Conservation (phyloP, 805 yeast species). For the Monosporozyma servazzii region DNA sequence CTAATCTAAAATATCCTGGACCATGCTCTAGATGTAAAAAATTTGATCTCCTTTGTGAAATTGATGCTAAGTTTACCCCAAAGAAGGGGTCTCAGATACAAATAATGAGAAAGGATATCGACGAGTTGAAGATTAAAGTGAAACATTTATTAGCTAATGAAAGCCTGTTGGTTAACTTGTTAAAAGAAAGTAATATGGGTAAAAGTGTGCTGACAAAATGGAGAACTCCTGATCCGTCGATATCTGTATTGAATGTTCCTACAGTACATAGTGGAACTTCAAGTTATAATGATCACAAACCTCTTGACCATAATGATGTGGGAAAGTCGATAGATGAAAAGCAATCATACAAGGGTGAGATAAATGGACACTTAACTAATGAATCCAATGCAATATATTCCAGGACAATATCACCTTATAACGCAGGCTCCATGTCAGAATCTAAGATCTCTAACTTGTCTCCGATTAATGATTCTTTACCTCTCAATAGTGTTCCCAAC, state of each 20-base stretch:
- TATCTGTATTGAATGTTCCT: not conserved
- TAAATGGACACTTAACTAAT: slow-evolving; percentile 37
- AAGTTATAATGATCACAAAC: slow-evolving; percentile 19
- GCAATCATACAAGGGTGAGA: slow-evolving; percentile 20
- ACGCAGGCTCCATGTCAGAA: not conserved
- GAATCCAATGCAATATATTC: slow-evolving; percentile 27
- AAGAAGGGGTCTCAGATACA: slow-evolving; percentile 88
- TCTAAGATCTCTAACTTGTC: slow-evolving; percentile 1
- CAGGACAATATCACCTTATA: not conserved
- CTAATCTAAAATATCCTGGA: slow-evolving; percentile 68
- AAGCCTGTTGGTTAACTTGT: slow-evolving; percentile 20
- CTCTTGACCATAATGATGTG: not conserved
- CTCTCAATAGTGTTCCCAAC: slow-evolving; percentile 1
- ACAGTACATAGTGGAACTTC: slow-evolving; percentile 15
- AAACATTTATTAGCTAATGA: slow-evolving; percentile 60
- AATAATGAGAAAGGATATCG: slow-evolving; percentile 73
- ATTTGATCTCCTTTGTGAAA: slow-evolving; percentile 73
- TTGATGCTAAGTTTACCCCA: slow-evolving; percentile 86
- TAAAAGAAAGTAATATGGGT: slow-evolving; percentile 3
- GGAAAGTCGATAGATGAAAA: not conserved
- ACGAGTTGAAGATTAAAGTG: slow-evolving; percentile 64
- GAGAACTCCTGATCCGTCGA: not conserved
- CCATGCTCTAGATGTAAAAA: slow-evolving; percentile 79
- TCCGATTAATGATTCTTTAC: slow-evolving; percentile 17
- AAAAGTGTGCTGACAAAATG: slow-evolving; percentile 2